Conservation (phyloP, 2,329 filamentous ascomycete species). For the Alternaria metachromatica region DNA sequence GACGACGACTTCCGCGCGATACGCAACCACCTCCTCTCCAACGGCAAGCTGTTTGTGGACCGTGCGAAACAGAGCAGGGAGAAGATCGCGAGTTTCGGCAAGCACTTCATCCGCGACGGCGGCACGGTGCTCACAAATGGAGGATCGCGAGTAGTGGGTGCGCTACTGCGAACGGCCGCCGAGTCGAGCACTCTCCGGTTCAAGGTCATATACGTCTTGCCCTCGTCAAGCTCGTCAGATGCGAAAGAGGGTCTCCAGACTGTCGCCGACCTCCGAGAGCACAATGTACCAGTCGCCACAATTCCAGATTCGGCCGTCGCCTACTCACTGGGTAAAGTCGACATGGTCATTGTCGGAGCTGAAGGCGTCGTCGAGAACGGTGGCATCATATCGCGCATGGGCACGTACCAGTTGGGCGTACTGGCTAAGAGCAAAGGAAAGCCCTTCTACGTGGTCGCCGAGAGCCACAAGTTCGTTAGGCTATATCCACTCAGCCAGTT, state of each 20-base stretch:
- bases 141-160: constrained; percentile 82
- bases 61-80: constrained; percentile 85
- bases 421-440: constrained; percentile 75
- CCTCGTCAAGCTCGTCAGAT: constrained; percentile 44
- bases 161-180: constrained; percentile 75
- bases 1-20: constrained; percentile 80
- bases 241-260: constrained; percentile 69
- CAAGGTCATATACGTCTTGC: constrained; percentile 75
- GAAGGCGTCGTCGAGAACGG: constrained; percentile 95
- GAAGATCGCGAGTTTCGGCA: constrained; percentile 80
- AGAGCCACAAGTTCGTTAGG: constrained; percentile 96
- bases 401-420: constrained; percentile 83
- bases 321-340: constrained; percentile 77
- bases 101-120: constrained; percentile 78
- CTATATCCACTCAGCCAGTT: constrained; percentile 83
- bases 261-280: constrained; percentile 72
- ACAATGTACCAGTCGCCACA: constrained; percentile 82
- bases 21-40: constrained; percentile 80
- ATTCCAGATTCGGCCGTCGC: constrained; percentile 79
- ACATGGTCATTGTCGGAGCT: constrained; percentile 69
- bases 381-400: constrained; percentile 87
- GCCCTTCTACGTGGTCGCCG: constrained; percentile 88
- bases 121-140: constrained; percentile 89
- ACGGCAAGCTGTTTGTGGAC: constrained; percentile 84
- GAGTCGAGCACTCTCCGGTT: constrained; percentile 73